Evolutionary conservation across 2,329 filamentous ascomycete species (phyloP).

Genomic region (Aspergillus neotritici): DNA sequence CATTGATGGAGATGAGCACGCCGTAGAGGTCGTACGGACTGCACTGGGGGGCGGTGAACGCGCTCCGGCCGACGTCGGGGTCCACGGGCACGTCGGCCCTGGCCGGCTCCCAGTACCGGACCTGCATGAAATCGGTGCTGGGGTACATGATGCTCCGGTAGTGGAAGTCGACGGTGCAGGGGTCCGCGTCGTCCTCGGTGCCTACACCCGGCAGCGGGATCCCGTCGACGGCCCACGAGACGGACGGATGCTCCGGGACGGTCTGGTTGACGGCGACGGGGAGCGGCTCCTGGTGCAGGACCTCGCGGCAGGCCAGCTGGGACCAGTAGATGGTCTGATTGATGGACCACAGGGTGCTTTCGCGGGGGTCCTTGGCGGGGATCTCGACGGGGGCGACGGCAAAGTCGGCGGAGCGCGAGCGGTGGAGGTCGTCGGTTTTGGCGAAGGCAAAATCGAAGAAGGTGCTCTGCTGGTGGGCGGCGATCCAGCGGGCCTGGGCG

Average conservation of each 20-base stretch:
- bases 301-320: conserved; percentile 19
- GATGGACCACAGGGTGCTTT: conserved; percentile 26
- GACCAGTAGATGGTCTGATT: conserved; percentile 32
- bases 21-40: conserved; percentile 30
- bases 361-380: conserved; percentile 15
- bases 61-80: conserved; percentile 11
- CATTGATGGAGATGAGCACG: conserved; percentile 28
- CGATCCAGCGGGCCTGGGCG: conserved; percentile 28
- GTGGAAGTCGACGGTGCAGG: conserved; percentile 25
- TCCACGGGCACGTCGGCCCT: conserved; percentile 10
- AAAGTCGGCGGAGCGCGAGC: conserved; percentile 24
- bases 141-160: conserved; percentile 27
- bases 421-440: conserved; percentile 13
- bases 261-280: conserved; percentile 20
- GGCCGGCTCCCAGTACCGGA: conserved; percentile 33
- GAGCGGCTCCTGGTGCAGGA: conserved; percentile 15
- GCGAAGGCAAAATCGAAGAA: conserved; percentile 19
- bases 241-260: conserved; percentile 7
- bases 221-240: conserved; percentile 26
- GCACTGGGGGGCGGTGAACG: conserved; percentile 23
- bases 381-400: conserved; percentile 31
- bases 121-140: conserved; percentile 25
- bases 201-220: conserved; percentile 17
- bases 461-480: conserved; percentile 22
- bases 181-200: conserved; percentile 5